phyloP scores from a whole-genome alignment of 2,329 filamentous ascomycete genomes.

The Epichloe sp. region DNA sequence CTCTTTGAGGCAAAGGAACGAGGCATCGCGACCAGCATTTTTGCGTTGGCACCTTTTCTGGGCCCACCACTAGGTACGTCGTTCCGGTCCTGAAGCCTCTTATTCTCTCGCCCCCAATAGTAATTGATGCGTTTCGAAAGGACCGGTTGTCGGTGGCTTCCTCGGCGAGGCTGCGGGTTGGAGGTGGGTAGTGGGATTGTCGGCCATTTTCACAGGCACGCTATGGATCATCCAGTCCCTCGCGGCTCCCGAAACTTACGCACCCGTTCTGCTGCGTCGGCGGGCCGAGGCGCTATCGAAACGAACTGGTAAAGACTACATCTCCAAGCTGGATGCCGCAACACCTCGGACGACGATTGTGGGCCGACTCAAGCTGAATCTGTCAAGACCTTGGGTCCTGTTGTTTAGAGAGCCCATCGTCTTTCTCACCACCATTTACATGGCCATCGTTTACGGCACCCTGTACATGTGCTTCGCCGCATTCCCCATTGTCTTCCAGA shows the following conservation, averaged over 20 bases:
- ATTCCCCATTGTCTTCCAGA: constrained; percentile 49
- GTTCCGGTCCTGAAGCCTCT: neutral
- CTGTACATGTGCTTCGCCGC: constrained; percentile 42
- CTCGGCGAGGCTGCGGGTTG: constrained; percentile 45
- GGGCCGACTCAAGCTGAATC: constrained; percentile 39
- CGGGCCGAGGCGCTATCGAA: constrained; percentile 37
- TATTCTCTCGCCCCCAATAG: neutral
- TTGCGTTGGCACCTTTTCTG: constrained; percentile 50
- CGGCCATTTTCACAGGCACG: constrained; percentile 46
- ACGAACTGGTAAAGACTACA: constrained; percentile 41
- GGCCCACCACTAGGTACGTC: constrained; percentile 39
- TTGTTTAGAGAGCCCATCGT: constrained; percentile 57
- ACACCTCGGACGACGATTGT: constrained; percentile 28
- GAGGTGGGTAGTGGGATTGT: constrained; percentile 52
- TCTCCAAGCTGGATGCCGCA: constrained; percentile 32
- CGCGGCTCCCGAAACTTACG: constrained; percentile 46
- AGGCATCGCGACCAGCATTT: constrained; percentile 45
- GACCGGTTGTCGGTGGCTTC: constrained; percentile 52
- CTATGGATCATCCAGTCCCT: constrained; percentile 41
- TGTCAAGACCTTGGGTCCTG: constrained; percentile 51
- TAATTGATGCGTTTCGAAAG: constrained; percentile 7
- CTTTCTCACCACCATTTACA: constrained; percentile 48
- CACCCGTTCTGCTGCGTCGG: constrained; percentile 40
- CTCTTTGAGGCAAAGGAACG: constrained; percentile 43
- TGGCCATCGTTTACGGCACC: constrained; percentile 44